Conservation (phyloP, 2,329 filamentous ascomycete species). For the Claviceps digitariae region DNA sequence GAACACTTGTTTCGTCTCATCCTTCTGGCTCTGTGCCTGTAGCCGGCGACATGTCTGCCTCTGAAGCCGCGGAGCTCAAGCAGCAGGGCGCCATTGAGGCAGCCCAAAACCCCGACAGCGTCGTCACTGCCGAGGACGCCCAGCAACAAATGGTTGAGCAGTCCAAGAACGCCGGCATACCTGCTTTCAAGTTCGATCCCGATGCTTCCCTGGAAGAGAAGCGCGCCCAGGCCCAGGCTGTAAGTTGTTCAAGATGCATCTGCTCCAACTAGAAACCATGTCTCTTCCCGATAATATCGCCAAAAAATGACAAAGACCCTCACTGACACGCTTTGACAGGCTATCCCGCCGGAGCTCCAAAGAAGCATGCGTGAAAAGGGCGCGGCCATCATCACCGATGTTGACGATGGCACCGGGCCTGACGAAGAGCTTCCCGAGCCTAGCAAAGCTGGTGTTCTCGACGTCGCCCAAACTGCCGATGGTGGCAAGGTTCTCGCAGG, state of each 20-base stretch:
- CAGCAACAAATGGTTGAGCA: conserved; percentile 63
- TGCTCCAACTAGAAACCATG: background rate
- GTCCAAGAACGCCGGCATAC: conserved; percentile 62
- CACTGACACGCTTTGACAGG: conserved; percentile 16
- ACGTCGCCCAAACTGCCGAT: conserved; percentile 34
- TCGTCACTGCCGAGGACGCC: conserved; percentile 55
- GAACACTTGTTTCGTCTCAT: background rate
- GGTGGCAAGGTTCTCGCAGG: conserved; percentile 36
- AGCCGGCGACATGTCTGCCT: conserved; percentile 19
- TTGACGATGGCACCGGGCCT: conserved; percentile 54
- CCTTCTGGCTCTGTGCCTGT: conserved; percentile 4
- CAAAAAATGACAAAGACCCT: background rate
- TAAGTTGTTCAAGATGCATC: conserved; percentile 29
- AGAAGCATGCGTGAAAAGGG: conserved; percentile 35
- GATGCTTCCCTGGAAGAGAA: conserved; percentile 76
- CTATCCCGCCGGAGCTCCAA: conserved; percentile 25
- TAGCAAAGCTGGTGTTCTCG: conserved; percentile 54
- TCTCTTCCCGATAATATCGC: too few species aligned
- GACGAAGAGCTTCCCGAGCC: conserved; percentile 68
- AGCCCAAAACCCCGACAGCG: conserved; percentile 55
- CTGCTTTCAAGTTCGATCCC: conserved; percentile 78
- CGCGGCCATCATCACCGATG: conserved; percentile 64
- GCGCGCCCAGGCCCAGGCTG: conserved; percentile 61
- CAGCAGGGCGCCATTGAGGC: conserved; percentile 68
- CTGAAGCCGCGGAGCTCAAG: conserved; percentile 52